phyloP scores from a whole-genome alignment of 768 basidiomycete genomes.

The Psilocybe tampanensis region DNA sequence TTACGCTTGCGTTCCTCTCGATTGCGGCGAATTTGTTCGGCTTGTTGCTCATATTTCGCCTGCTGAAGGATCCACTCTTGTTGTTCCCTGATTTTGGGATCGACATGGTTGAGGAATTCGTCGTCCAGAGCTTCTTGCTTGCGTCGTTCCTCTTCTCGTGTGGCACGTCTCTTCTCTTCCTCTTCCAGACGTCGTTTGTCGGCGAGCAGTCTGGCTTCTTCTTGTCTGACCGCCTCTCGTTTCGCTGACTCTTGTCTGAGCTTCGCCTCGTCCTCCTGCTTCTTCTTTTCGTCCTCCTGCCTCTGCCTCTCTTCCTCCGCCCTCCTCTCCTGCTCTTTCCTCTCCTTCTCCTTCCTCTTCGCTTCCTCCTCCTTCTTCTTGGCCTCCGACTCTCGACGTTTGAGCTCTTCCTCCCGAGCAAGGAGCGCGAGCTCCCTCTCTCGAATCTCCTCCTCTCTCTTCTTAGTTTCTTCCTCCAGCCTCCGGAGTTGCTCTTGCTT shows the following conservation, averaged over 20 bases:
- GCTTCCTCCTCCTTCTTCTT: conserved; percentile 4
- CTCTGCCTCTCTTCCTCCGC: conserved; percentile 13
- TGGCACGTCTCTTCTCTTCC: conserved; percentile 22
- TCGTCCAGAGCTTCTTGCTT: conserved; percentile 26
- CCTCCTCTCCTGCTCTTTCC: conserved; percentile 15
- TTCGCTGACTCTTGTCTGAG: conserved; percentile 7
- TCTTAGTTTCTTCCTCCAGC: conserved; percentile 32
- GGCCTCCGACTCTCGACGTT: conserved; percentile 33
- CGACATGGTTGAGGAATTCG: conserved; percentile 1
- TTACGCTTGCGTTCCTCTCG: conserved; percentile 51
- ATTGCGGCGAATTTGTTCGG: conserved; percentile 41
- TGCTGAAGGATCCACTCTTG: conserved; percentile 33
- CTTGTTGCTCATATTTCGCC: conserved; percentile 32
- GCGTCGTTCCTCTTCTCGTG: conserved; percentile 24
- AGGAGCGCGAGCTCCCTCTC: conserved; percentile 30
- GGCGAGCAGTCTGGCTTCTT: conserved; percentile 13
- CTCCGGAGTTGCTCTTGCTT: conserved; percentile 28
- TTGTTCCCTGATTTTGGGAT: conserved; percentile 27
- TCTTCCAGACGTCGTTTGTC: conserved; percentile 23
- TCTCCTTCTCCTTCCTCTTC: conserved; percentile 14
- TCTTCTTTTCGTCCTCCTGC: conserved; percentile 12
- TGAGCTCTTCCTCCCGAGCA: conserved; percentile 37
- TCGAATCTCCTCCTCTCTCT: conserved; percentile 32
- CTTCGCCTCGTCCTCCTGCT: conserved; percentile 17
- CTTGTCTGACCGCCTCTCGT: conserved; percentile 18